Evolutionary conservation across 2,329 filamentous ascomycete genomes (phyloP).

Genomic region (Colletotrichum trifolii): DNA sequence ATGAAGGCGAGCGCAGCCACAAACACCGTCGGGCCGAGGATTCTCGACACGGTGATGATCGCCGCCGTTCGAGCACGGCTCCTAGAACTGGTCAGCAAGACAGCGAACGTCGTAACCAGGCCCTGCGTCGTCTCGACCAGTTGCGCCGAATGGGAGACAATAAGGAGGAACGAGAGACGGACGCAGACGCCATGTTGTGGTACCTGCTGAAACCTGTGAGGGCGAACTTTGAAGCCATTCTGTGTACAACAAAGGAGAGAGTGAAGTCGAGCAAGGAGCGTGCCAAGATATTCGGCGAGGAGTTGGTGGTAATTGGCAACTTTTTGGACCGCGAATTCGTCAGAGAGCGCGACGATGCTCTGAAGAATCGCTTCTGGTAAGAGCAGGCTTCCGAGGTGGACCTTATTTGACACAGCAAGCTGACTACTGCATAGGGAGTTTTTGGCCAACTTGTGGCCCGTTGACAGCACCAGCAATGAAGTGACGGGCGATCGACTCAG

Average conservation of each 20-base stretch:
- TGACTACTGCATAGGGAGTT: constrained; percentile 51
- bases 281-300: constrained; percentile 69
- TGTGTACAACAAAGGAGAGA: constrained; percentile 70
- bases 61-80: constrained; percentile 42
- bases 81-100: constrained; percentile 32
- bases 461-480: constrained; percentile 56
- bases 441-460: constrained; percentile 57
- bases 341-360: constrained; percentile 50
- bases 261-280: constrained; percentile 72
- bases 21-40: constrained; percentile 51
- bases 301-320: constrained; percentile 71
- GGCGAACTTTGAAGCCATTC: constrained; percentile 68
- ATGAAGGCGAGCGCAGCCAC: constrained; percentile 42
- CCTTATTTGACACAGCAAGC: background rate
- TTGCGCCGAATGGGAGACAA: constrained; percentile 60
- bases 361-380: constrained; percentile 40
- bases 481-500: constrained; percentile 57
- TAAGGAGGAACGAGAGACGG: constrained; percentile 57
- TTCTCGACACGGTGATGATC: constrained; percentile 44
- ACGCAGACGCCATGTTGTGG: constrained; percentile 60
- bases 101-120: constrained; percentile 53
- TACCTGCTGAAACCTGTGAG: constrained; percentile 67
- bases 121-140: constrained; percentile 54
- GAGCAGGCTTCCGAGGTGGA: background rate
- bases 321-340: constrained; percentile 60